These are phyloP conservation scores for Gigaspora rosea DNA, from an alignment of 192 early-diverging fungal genomes.

Conservation along the genomic window DNA sequence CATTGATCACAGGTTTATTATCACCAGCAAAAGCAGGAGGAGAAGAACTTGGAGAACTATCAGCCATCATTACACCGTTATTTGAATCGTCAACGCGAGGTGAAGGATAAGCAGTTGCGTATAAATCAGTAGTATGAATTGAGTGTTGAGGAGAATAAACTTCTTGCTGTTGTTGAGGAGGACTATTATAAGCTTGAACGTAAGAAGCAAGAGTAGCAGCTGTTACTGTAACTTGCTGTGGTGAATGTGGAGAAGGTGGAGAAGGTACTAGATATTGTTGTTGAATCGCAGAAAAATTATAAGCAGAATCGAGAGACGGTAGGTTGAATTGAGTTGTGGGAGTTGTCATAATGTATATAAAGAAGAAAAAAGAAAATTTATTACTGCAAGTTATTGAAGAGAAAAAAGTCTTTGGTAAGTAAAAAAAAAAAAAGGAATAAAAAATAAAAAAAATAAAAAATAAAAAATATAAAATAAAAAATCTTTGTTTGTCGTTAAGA, in stretches of 20 bases:
- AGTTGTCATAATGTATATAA: too few species aligned
- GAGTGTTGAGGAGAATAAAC: background rate
- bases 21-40: constrained; percentile 3
- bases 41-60: background rate
- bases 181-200: background rate
- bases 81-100: constrained; percentile 4
- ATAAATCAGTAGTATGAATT: background rate
- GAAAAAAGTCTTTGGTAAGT: too few species aligned
- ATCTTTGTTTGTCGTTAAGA: too few species aligned
- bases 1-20: background rate
- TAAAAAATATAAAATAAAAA: too few species aligned
- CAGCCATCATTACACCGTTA: background rate
- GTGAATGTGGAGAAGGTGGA: background rate
- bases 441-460: too few species aligned
- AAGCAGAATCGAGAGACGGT: too few species aligned
- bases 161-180: background rate
- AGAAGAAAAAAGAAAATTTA: too few species aligned
- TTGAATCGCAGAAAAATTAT: too few species aligned
- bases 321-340: too few species aligned
- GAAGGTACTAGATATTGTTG: too few species aligned
- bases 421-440: too few species aligned
- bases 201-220: background rate
- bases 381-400: too few species aligned
- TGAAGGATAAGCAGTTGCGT: constrained; percentile 5
- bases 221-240: background rate